Percentiles rank a stretch among this genome's conserved stretches.
Evolutionary conservation across 345 rosid genomes (phyloP).

Genomic region (Luvunga scandens): DNA sequence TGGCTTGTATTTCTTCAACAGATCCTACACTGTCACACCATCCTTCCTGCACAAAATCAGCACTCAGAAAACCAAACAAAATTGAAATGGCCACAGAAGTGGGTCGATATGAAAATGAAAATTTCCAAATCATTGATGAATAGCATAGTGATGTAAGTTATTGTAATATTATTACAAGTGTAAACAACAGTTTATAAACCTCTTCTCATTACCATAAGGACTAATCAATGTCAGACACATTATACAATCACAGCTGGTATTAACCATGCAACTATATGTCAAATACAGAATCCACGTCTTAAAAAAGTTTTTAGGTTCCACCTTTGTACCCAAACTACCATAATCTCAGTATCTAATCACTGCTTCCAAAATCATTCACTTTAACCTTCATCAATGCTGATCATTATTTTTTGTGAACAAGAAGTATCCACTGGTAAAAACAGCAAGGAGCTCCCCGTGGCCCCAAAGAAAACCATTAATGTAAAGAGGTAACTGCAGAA

Average conservation of each 20-base stretch:
- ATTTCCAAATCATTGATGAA: not conserved
- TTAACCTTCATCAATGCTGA: not conserved
- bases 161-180: not conserved
- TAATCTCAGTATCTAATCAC: not conserved
- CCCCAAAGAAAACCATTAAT: not conserved
- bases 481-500: not conserved
- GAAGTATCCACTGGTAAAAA: not conserved
- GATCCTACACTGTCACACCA: conserved; percentile 98
- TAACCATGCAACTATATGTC: not conserved
- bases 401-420: not conserved
- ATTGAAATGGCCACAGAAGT: conserved; percentile 2
- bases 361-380: not conserved
- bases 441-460: not conserved
- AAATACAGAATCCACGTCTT: not conserved
- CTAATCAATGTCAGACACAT: not conserved
- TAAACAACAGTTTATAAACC: not conserved
- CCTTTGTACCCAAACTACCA: not conserved
- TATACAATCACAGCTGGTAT: not conserved
- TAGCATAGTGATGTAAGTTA: not conserved
- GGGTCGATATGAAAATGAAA: not conserved
- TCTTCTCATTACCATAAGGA: not conserved
- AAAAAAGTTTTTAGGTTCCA: not conserved
- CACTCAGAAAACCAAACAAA: conserved; percentile 9
- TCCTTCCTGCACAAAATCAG: conserved; percentile 60
- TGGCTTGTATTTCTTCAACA: conserved; percentile 91